Base-by-base conservation (phyloP, 441 rosid species). In the Euphorbia celastroides region DNA sequence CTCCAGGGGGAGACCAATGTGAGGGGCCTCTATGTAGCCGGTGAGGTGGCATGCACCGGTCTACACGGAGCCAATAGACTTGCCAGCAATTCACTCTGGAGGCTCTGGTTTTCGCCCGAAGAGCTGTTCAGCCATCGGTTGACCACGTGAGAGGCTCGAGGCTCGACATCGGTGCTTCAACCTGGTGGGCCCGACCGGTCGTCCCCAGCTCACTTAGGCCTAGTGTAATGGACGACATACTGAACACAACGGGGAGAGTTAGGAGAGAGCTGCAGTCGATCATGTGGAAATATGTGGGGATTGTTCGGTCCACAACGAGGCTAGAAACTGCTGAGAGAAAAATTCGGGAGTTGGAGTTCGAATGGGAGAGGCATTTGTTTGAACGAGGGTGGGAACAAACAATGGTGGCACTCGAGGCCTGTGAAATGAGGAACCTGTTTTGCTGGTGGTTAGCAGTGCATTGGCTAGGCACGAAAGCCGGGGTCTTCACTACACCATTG, bases 11-110 rank as follows among this genome's bases (percentile, higher is more conserved):
- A 93, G 76, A 93, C 97, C 38, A 91, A 93, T 68, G 95, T 93
- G 38, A 77, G 20, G 41, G 97, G 97, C 58, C 83, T 93, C 60
- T 93, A 85, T 68, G 99, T 91, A 71, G 97, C 99, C 0, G 99
- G 99, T 61, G 99, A 93, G 80, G 99, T 93, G 60, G 99, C 97
- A 0, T 91, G 99, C 78, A 93, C 96, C 0, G 99, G 97, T 62
- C 79, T 93, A 73, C 99, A 93, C 36, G 99, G 99, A 34, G 99
- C 99, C 16, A 93, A 93, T 77, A 82, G 96, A 71, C 90, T 93
- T 48, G 99, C 99, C 32, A 91, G 99, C 74, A 93, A 93, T 78
- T 91, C 99, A 27, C 82, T 93, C 87, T 93, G n/a, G 97, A 93
- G 89, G 97, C 97, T 38, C 81, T 91, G 61, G 97, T 93, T 69